Evolutionary conservation across 2,329 filamentous ascomycete species (phyloP).

Genomic region (Cadophora sp.): DNA sequence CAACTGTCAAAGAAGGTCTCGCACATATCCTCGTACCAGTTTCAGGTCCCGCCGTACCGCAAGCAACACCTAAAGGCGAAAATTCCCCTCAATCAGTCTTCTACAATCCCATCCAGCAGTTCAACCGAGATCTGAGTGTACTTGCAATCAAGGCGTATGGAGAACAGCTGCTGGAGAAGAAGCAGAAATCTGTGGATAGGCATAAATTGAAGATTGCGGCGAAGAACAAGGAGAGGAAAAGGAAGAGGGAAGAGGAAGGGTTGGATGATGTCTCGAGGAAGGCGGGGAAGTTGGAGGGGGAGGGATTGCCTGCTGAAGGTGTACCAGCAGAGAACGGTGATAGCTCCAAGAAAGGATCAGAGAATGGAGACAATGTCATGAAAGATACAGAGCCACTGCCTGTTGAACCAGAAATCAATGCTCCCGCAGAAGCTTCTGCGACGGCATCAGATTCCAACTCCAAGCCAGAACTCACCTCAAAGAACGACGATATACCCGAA

Average conservation of each 20-base stretch:
- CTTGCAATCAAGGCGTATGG: constrained; percentile 91
- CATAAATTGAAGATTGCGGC: constrained; percentile 41
- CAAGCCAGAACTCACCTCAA: not conserved
- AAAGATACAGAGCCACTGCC: not conserved
- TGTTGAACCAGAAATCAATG: not conserved
- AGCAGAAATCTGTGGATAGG: constrained; percentile 50
- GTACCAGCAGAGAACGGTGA: not conserved
- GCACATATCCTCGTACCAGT: constrained; percentile 71
- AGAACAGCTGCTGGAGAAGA: constrained; percentile 64
- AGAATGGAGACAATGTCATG: not conserved
- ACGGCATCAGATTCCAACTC: not conserved
- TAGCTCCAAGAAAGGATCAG: not conserved
- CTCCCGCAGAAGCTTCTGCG: not conserved
- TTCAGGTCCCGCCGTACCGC: constrained; percentile 52
- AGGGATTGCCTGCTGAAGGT: constrained; percentile 18
- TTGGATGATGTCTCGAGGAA: constrained; percentile 44
- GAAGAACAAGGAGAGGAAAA: constrained; percentile 53
- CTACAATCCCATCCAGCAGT: constrained; percentile 99
- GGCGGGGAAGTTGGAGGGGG: constrained; percentile 43
- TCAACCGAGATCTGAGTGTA: constrained; percentile 94
- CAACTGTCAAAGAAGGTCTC: constrained; percentile 69
- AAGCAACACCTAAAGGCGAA: constrained; percentile 55
- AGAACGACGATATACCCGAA: not conserved
- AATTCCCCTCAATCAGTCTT: constrained; percentile 82
- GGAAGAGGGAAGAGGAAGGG: constrained; percentile 50